phyloP scores from a whole-genome alignment of 148 eudicot genomes.

The Nyssa sinensis region DNA sequence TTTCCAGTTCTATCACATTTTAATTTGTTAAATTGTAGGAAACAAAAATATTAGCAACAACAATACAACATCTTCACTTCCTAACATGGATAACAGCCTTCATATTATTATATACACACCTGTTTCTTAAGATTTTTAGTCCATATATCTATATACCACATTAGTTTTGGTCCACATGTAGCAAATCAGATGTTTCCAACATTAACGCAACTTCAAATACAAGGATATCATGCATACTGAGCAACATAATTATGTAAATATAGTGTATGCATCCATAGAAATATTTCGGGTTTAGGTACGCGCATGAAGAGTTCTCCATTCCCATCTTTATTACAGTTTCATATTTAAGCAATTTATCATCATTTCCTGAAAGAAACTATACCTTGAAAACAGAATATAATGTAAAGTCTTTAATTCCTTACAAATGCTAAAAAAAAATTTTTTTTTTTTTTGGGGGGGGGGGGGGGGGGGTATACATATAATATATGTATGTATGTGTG shows the following conservation, averaged over 20 bases:
- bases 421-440: conserved; percentile 4
- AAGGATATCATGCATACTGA: neutral
- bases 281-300: neutral
- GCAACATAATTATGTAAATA: neutral
- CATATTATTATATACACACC: neutral
- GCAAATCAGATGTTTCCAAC: neutral
- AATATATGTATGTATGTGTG: too few relatives aligned
- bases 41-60: neutral
- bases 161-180: neutral
- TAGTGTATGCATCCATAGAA: neutral
- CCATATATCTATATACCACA: neutral
- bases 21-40: neutral
- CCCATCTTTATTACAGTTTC: neutral
- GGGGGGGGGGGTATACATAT: too few relatives aligned
- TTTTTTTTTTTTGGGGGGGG: too few relatives aligned
- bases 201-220: neutral
- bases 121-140: neutral
- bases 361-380: neutral
- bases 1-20: neutral
- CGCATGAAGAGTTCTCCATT: neutral
- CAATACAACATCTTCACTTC: neutral
- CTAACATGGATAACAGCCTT: neutral
- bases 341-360: neutral
- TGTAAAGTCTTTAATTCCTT: neutral
- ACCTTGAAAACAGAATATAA: conserved; percentile 8